phyloP scores from a whole-genome alignment of 441 rosid genomes.

The Corymbia calophylla region DNA sequence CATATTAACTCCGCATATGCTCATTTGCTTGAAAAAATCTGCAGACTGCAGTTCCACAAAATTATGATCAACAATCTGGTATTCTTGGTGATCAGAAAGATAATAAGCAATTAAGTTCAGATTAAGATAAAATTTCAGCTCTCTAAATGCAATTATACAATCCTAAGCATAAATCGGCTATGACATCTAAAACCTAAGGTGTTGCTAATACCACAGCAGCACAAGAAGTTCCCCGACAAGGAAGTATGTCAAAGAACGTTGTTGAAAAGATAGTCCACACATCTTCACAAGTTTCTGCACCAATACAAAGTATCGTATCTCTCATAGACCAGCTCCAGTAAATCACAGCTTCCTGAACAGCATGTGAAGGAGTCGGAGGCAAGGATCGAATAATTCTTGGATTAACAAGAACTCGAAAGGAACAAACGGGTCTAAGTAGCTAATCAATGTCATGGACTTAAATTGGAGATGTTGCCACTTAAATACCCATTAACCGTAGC shows the following conservation, averaged over 20 bases:
- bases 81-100: neutral
- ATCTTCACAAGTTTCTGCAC: neutral
- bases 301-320: neutral
- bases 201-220: neutral
- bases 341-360: neutral
- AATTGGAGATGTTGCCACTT: neutral
- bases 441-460: neutral
- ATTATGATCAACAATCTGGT: neutral
- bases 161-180: neutral
- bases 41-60: neutral
- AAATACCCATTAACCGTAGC: neutral
- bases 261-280: neutral
- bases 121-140: neutral
- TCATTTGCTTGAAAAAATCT: neutral
- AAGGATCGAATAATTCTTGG: neutral
- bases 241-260: neutral
- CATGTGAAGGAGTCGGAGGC: neutral
- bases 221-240: neutral
- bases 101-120: neutral
- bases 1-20: neutral
- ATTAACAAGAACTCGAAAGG: neutral
- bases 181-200: neutral
- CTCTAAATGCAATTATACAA: neutral
- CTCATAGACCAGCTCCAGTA: neutral
- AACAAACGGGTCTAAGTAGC: neutral